Evolutionary conservation across 2,329 filamentous ascomycete genomes (phyloP).

Genomic region (Stagonosporopsis cucurbitacearum): DNA sequence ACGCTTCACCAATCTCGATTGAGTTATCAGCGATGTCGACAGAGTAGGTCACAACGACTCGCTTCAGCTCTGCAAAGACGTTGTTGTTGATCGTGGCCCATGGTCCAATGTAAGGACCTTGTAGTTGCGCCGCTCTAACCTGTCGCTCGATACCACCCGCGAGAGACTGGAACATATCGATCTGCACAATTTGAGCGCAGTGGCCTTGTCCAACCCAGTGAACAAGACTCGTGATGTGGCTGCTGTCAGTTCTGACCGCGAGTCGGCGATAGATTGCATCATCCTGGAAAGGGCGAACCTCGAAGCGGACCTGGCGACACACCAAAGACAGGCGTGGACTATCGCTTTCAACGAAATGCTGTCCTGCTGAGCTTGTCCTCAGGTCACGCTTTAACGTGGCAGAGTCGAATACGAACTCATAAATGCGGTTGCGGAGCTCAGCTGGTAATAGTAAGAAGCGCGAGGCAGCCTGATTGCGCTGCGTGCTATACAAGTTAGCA

Average conservation of each 20-base stretch:
- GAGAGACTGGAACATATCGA: conserved; percentile 3
- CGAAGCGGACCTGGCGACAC: not conserved
- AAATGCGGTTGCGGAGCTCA: conserved; percentile 19
- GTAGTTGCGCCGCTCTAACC: not conserved
- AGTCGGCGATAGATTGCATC: not conserved
- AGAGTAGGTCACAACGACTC: not conserved
- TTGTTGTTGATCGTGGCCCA: not conserved
- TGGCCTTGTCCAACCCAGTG: not conserved
- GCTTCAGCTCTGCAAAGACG: not conserved
- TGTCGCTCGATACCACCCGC: not conserved
- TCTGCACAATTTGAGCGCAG: not conserved
- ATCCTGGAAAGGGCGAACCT: not conserved
- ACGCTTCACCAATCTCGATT: not conserved
- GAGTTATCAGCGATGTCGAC: not conserved
- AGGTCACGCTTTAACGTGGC: not conserved
- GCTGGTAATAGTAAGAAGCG: conserved; percentile 15
- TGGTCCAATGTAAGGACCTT: not conserved
- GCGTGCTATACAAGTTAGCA: not conserved
- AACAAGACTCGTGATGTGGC: not conserved
- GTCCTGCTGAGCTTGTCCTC: not conserved
- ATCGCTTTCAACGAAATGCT: not conserved
- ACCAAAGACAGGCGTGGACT: not conserved
- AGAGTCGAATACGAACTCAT: not conserved
- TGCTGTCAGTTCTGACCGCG: not conserved
- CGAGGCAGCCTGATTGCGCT: not conserved